phyloP scores from a whole-genome alignment of 495 filamentous ascomycete genomes.

The Patellaria atrata region DNA sequence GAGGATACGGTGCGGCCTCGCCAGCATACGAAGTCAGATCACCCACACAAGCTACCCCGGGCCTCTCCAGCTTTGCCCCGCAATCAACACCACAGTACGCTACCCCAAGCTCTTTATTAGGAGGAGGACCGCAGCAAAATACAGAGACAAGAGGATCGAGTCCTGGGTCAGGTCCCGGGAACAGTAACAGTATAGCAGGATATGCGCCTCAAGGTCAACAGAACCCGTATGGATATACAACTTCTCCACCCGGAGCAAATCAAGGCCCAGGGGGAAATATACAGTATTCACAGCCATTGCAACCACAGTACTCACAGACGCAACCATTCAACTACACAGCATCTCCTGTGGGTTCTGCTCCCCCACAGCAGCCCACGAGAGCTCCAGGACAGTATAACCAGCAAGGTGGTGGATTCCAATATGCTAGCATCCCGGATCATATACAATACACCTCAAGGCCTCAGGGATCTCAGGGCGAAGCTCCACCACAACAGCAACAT shows the following conservation, averaged over 20 bases:
- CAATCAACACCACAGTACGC: slow-evolving; percentile 12
- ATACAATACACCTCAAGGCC: slow-evolving; percentile 25
- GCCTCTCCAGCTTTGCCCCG: background rate
- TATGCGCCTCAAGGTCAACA: no score
- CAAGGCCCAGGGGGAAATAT: slow-evolving; percentile 2
- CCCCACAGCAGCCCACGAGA: no score
- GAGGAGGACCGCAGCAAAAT: no score
- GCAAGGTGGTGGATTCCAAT: slow-evolving; percentile 19
- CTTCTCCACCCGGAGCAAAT: slow-evolving; percentile 7
- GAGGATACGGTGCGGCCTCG: slow-evolving; percentile 7
- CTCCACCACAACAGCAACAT: slow-evolving; percentile 8
- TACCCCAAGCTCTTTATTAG: no score
- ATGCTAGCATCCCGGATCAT: slow-evolving; percentile 21
- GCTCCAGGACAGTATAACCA: slow-evolving; percentile 1
- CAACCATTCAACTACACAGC: slow-evolving; percentile 11
- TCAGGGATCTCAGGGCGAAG: slow-evolving; percentile 10
- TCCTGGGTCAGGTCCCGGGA: no score
- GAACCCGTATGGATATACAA: no score
- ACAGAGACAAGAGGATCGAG: no score
- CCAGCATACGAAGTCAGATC: slow-evolving; percentile 20
- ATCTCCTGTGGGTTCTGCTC: slow-evolving; percentile 7
- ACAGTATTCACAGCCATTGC: slow-evolving; percentile 5
- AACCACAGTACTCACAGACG: slow-evolving; percentile 7
- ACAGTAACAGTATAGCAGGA: no score
- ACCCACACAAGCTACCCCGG: slow-evolving; percentile 7